phyloP scores from a whole-genome alignment of 169 alveolate species.

The Cryptosporidium ubiquitum region DNA sequence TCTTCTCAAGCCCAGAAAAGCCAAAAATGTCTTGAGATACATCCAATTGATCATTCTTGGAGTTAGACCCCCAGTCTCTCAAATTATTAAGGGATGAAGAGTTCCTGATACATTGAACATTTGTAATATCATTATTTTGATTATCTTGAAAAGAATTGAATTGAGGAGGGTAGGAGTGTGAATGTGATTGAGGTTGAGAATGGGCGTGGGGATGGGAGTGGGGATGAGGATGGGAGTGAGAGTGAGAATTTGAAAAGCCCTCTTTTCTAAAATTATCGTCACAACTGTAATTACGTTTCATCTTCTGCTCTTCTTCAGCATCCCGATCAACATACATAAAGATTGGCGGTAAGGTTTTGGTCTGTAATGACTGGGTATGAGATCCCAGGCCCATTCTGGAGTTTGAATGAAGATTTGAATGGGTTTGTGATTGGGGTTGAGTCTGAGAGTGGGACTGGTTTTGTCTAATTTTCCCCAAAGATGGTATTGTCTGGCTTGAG shows the following conservation, averaged over 20 bases:
- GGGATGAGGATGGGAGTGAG: not conserved
- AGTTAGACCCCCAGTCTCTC: not conserved
- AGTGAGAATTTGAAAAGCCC: not conserved
- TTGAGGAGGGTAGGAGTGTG: not conserved
- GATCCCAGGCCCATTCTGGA: not conserved
- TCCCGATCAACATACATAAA: not conserved
- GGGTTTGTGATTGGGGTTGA: not conserved
- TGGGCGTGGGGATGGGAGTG: not conserved
- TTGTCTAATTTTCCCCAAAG: not conserved
- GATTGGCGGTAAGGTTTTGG: not conserved
- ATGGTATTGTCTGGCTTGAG: not conserved
- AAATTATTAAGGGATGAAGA: not conserved
- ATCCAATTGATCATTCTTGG: not conserved
- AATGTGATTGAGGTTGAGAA: not conserved
- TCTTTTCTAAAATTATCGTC: not conserved
- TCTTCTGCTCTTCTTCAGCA: not conserved
- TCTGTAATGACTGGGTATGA: not conserved
- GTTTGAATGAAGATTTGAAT: not conserved
- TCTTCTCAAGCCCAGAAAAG: not conserved
- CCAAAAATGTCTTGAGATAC: not conserved
- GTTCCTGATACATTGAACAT: not conserved
- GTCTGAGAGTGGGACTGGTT: too few relatives aligned
- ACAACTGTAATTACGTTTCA: conserved; percentile 17
- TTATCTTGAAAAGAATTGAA: not conserved
- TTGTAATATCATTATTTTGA: not conserved